phyloP scores from a whole-genome alignment of 2,329 filamentous ascomycete species.

The Thermoascus crustaceus region DNA sequence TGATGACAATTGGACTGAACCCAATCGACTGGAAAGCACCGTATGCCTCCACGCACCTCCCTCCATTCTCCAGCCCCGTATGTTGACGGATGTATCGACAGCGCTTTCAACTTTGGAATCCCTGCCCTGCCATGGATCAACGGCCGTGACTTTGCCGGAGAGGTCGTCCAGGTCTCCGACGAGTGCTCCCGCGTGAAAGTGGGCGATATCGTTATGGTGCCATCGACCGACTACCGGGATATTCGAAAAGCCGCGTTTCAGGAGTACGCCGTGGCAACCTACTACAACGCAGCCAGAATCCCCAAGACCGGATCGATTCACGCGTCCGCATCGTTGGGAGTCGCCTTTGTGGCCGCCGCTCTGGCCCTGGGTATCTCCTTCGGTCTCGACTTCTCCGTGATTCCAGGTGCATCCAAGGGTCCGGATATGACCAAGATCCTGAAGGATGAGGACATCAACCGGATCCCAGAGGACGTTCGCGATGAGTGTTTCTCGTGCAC shows the following conservation, averaged over 20 bases:
- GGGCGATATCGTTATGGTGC: conserved; percentile 47
- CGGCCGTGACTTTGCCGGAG: conserved; percentile 61
- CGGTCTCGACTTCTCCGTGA: conserved; percentile 58
- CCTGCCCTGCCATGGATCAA: conserved; percentile 61
- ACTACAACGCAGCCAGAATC: conserved; percentile 58
- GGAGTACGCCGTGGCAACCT: conserved; percentile 57
- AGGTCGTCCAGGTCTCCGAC: conserved; percentile 45
- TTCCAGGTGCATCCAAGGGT: conserved; percentile 32
- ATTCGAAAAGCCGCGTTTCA: conserved; percentile 64
- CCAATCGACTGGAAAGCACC: conserved; percentile 70
- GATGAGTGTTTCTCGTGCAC: conserved; percentile 56
- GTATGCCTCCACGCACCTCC: conserved; percentile 37
- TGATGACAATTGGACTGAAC: conserved; percentile 60
- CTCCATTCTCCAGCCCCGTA: background rate
- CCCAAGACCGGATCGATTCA: conserved; percentile 47
- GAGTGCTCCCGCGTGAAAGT: conserved; percentile 43
- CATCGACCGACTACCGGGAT: conserved; percentile 68
- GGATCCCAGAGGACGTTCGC: conserved; percentile 53
- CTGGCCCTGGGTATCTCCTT: conserved; percentile 61
- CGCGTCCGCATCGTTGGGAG: conserved; percentile 56
- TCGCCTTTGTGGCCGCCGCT: conserved; percentile 62
- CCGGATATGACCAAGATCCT: conserved; percentile 53
- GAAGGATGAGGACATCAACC: conserved; percentile 36
- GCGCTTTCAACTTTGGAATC: conserved; percentile 63
- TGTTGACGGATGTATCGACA: conserved; percentile 20